Conservation (phyloP, 768 basidiomycete species). For the Amanita pallidorosea region DNA sequence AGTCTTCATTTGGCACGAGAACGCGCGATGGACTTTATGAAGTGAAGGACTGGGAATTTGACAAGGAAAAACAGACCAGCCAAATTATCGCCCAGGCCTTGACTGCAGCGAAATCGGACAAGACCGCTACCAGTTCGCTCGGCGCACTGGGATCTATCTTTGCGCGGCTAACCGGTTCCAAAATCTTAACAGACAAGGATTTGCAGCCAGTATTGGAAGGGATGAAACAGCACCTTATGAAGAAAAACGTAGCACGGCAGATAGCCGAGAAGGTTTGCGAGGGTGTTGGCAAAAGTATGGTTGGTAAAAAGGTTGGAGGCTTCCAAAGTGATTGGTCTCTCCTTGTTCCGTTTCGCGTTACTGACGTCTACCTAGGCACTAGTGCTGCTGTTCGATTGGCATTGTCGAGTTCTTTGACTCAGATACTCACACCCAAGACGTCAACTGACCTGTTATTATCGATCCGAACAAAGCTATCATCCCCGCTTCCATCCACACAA, state of each 20-base stretch:
- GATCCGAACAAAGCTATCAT: slow-evolving; percentile 79
- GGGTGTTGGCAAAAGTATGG: slow-evolving; percentile 79
- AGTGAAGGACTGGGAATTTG: slow-evolving; percentile 76
- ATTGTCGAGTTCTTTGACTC: slow-evolving; percentile 77
- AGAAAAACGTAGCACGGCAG: slow-evolving; percentile 96
- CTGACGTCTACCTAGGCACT: slow-evolving; percentile 41
- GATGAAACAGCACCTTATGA: slow-evolving; percentile 98
- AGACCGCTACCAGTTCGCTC: slow-evolving; percentile 29
- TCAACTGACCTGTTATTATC: slow-evolving; percentile 94
- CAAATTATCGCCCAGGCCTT: slow-evolving; percentile 39
- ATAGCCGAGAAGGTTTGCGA: slow-evolving; percentile 94
- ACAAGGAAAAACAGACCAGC: slow-evolving; percentile 22
- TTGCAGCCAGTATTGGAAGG: slow-evolving; percentile 79
- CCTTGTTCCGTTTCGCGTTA: slow-evolving; percentile 4
- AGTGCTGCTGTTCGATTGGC: slow-evolving; percentile 77
- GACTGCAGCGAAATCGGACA: slow-evolving; percentile 29
- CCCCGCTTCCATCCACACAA: slow-evolving; percentile 62
- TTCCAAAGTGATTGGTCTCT: slow-evolving; percentile 55
- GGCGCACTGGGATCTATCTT: slow-evolving; percentile 73
- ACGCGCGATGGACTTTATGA: slow-evolving; percentile 59
- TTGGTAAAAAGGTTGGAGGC: slow-evolving; percentile 86
- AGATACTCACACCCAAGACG: slow-evolving; percentile 92
- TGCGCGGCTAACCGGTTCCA: slow-evolving; percentile 77
- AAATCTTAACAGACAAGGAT: slow-evolving; percentile 73
- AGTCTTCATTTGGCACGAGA: slow-evolving; percentile 66